Percentiles rank a stretch among this genome's conserved stretches.
Evolutionary conservation across 2,329 filamentous ascomycete species (phyloP).

Genomic region (Fusarium torreyae): DNA sequence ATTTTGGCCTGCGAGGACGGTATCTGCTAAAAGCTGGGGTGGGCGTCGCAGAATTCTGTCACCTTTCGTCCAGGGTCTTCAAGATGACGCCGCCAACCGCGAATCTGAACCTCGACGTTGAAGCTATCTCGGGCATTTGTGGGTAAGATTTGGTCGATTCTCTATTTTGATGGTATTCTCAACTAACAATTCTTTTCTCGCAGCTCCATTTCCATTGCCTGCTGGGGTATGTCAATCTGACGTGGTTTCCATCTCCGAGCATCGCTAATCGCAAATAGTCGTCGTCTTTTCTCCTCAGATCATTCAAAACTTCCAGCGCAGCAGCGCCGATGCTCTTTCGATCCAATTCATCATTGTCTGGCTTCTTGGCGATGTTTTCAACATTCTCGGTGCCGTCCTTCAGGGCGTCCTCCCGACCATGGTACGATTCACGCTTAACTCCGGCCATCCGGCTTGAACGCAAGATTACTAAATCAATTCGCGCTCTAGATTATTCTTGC

Average conservation of each 20-base stretch:
- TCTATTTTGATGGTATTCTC: not conserved
- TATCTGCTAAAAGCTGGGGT: constrained; percentile 21
- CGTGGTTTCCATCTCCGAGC: constrained; percentile 10
- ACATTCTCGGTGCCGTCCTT: constrained; percentile 91
- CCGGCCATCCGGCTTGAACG: not conserved
- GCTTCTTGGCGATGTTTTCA: constrained; percentile 95
- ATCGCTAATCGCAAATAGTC: constrained; percentile 62
- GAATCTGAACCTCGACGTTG: constrained; percentile 82
- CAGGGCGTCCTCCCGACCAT: constrained; percentile 96
- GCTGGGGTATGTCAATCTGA: constrained; percentile 72
- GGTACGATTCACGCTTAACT: constrained; percentile 61
- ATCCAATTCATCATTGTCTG: constrained; percentile 94
- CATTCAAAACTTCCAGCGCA: constrained; percentile 90
- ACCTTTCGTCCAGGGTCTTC: constrained; percentile 40
- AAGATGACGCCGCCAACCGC: constrained; percentile 69
- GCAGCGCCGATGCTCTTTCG: constrained; percentile 89
- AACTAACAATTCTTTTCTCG: constrained; percentile 28
- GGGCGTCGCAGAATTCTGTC: constrained; percentile 30
- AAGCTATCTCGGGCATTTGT: constrained; percentile 92
- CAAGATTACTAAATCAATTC: constrained; percentile 29
- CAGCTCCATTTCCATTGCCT: constrained; percentile 95
- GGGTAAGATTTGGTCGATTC: constrained; percentile 70
- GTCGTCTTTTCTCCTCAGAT: constrained; percentile 98
- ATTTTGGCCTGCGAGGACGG: constrained; percentile 15
- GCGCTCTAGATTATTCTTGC: constrained; percentile 81